Evolutionary conservation across 148 eudicot genomes (phyloP).

Genomic region (Vaccinium myrtillus): DNA sequence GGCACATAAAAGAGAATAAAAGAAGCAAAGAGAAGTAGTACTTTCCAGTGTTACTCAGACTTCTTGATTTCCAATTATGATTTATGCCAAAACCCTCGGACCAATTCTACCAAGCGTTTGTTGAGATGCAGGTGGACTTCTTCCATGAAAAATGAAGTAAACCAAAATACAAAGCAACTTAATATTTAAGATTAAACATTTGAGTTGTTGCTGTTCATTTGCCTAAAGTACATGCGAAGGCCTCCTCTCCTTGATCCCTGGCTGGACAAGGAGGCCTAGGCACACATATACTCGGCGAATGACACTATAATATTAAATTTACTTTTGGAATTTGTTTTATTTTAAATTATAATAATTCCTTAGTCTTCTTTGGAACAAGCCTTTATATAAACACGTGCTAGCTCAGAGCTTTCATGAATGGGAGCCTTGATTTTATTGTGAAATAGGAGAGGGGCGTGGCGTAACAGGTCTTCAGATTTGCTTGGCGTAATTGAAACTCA

Average conservation of each 20-base stretch:
- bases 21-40: neutral
- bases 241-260: neutral
- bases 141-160: neutral
- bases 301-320: neutral
- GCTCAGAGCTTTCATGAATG: neutral
- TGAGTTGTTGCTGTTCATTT: neutral
- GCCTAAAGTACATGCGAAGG: neutral
- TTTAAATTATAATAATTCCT: neutral
- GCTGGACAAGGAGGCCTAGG: neutral
- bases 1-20: neutral
- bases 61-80: neutral
- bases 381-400: neutral
- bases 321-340: neutral
- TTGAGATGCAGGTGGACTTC: neutral
- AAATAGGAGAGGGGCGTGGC: no score
- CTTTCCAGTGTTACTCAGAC: neutral
- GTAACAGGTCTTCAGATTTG: neutral
- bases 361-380: neutral
- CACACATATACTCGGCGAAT: neutral
- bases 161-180: neutral
- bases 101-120: neutral
- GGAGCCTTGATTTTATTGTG: no score
- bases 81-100: neutral
- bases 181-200: neutral
- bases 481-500: neutral